Evolutionary conservation across 352 stramenopile species (phyloP), one percentile per base, ranked within the genome.

Genomic region (Pythium apleroticum): DNA sequence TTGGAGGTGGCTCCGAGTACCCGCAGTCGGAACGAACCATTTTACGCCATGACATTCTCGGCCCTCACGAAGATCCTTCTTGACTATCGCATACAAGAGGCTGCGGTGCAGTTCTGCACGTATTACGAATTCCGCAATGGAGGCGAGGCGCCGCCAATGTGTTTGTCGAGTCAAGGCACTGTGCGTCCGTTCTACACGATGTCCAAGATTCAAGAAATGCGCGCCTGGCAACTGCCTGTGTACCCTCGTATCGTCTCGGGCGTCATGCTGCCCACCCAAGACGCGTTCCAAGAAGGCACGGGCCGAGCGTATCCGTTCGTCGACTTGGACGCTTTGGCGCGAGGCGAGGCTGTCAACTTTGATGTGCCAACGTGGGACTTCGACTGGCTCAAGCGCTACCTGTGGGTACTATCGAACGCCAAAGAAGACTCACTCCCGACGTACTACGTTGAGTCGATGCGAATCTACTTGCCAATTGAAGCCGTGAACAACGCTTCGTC

Each of bases 111-210:
- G 19, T 65, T 57, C 33, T 65, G 57, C 48, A 65, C 57, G 31
- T 65, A 57, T 46, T 65, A 65, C 46, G 57, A 65, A 46, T 65
- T 65, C 48, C 57, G 57, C 48, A 52, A 57, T 22, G 57, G 57
- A 22, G 57, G 57, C 8, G 35, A 49, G 11, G 46, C 57, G 30
- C 57, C 48, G 31, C 43, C 57, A 24, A 63, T 63, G 57, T 63
- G 57, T 14, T n/a, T 3, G 10, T 3, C 7, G 1, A 12, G 14
- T 35, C 20, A 8, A 41, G n/a, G n/a, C n/a, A n/a, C n/a, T n/a
- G n/a, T n/a, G n/a, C n/a, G n/a, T n/a, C n/a, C 39, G 20, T 63
- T 56, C 28, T 63, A 56, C 12, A 49, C 57, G 28, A 17, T 63
- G 28, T 7, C 41, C 19, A 45, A 54, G 45, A 63, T 63, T 28